Evolutionary conservation across 1,139 yeast species (phyloP).

Genomic region (Pichia sp.): DNA sequence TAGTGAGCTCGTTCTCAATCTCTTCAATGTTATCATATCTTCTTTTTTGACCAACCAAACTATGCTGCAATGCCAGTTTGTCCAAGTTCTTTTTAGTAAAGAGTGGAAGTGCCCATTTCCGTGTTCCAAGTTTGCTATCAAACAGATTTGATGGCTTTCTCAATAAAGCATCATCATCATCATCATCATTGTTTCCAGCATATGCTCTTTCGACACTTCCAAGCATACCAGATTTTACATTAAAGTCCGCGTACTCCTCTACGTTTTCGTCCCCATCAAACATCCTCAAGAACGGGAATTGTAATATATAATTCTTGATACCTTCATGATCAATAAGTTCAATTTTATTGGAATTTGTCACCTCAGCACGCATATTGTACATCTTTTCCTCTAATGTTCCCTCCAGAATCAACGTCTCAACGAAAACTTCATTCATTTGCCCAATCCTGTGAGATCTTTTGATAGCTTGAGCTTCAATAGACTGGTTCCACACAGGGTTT

Average conservation of each 20-base stretch:
- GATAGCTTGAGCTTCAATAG: conserved; percentile 66
- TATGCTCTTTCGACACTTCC: background rate
- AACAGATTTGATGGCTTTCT: conserved; percentile 10
- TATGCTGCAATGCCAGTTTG: conserved; percentile 27
- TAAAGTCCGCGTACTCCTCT: conserved; percentile 11
- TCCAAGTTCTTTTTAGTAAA: conserved; percentile 38
- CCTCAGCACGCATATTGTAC: conserved; percentile 32
- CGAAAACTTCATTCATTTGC: conserved; percentile 47
- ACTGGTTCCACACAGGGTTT: conserved; percentile 64
- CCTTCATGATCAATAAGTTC: conserved; percentile 46
- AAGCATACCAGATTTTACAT: background rate
- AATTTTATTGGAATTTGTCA: conserved; percentile 20
- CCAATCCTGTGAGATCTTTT: conserved; percentile 72
- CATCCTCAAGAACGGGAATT: conserved; percentile 39
- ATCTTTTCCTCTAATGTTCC: conserved; percentile 65
- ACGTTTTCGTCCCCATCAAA: conserved; percentile 12
- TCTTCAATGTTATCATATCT: conserved; percentile 9
- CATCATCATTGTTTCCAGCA: conserved; percentile 1
- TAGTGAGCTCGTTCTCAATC: background rate
- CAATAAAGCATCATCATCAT: conserved; percentile 17
- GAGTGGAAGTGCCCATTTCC: conserved; percentile 38
- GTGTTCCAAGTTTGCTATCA: conserved; percentile 1
- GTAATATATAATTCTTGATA: conserved; percentile 48
- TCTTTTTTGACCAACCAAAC: conserved; percentile 13
- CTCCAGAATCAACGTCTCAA: conserved; percentile 56